A percentile compares a stretch with the other conserved stretches of the same genome.
Conservation (phyloP, 352 stramenopile genomes). For the Pythium sp. region DNA sequence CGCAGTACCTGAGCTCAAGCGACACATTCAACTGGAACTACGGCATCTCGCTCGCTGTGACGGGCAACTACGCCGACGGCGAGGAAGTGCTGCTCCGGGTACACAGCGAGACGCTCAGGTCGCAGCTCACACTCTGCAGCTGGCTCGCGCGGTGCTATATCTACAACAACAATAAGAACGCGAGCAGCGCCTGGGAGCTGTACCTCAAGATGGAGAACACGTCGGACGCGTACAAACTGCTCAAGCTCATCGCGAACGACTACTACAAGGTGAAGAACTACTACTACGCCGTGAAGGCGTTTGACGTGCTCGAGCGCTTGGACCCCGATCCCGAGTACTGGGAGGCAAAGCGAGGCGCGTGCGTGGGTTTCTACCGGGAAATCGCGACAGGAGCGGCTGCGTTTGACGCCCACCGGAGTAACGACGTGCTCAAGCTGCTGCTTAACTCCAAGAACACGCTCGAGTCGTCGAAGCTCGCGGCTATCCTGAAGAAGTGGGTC, state of each 20-base stretch:
- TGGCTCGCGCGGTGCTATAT: constrained; percentile 69
- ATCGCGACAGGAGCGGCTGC: constrained; percentile 36
- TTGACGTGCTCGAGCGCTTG: constrained; percentile 71
- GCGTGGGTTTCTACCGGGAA: constrained; percentile 59
- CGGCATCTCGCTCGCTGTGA: constrained; percentile 50
- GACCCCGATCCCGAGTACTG: constrained; percentile 72
- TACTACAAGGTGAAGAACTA: constrained; percentile 61
- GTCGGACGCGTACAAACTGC: constrained; percentile 40
- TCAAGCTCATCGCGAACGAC: constrained; percentile 70
- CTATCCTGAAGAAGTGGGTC: constrained; percentile 45
- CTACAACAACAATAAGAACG: constrained; percentile 25
- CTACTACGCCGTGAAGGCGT: constrained; percentile 65
- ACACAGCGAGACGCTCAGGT: constrained; percentile 26
- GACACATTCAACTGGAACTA: constrained; percentile 86
- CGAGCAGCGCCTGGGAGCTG: constrained; percentile 52
- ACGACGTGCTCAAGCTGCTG: constrained; percentile 56
- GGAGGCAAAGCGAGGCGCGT: constrained; percentile 73
- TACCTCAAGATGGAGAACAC: constrained; percentile 60
- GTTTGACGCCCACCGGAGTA: constrained; percentile 22
- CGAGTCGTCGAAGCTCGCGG: constrained; percentile 44
- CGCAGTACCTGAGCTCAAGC: constrained; percentile 41
- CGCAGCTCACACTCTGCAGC: constrained; percentile 38
- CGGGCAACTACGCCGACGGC: constrained; percentile 42
- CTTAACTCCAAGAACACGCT: constrained; percentile 50
- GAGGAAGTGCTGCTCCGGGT: constrained; percentile 58